Evolutionary conservation across 164 flowering plant species (phyloP), one percentile per base, ranked within the genome.

Genomic region (Piper longum): DNA sequence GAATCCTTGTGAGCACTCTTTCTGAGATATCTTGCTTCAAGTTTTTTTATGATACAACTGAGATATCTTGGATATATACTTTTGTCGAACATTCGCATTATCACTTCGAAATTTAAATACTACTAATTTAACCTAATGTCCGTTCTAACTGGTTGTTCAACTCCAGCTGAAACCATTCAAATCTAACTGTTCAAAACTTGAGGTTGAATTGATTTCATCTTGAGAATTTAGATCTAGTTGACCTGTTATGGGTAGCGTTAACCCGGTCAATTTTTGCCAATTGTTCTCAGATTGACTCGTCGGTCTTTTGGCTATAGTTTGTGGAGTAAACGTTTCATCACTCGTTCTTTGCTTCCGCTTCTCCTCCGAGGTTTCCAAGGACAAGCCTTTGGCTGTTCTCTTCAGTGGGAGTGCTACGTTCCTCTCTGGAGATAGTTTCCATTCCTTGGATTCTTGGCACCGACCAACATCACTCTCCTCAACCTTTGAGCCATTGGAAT

Each of bases 151-250:
- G 3, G 7, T 26, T 26, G 60, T 41, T 88, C 73, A 88, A 75
- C 60, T 78, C 87, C 89, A 89, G 80, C 90, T 76, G 75, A 91
- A 79, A 48, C 91, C 95, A 78, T 91, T 91, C 67, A 91, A 72
- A 73, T 88, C 98, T 13, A 91, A 78, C 57, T 79, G 81, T 69
- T 82, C 84, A 80, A 79, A 73, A 54, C 74, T 70, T 66, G 81
- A 66, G 55, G 84, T 71, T 57, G 65, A 78, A 67, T 83, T 81
- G 63, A 70, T 74, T 42, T 84, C 88, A 44, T 74, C 81, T 63
- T 68, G 77, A 61, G 80, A 48, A 73, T 91, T 91, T 41, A 92
- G 73, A 70, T 92, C 98, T 67, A 92, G 75, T 54, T 74, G 80
- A 56, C 81, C 69, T 36, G 71, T 67, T 56, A 80, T 71, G 69